These are phyloP conservation scores for Coriaria nepalensis DNA, from an alignment of 306 rosid species.

Conservation along the genomic window DNA sequence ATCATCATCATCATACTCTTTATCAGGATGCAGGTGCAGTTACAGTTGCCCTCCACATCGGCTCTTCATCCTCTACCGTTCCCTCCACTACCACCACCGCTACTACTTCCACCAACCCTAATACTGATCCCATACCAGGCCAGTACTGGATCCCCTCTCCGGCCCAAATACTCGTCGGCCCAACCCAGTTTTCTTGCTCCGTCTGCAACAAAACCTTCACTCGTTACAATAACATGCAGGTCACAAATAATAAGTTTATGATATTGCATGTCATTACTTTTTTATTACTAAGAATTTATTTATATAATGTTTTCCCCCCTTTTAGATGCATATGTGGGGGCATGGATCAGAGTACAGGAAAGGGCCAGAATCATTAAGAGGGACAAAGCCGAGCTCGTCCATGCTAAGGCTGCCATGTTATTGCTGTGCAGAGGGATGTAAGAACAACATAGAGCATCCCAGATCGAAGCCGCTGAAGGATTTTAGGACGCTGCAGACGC, in stretches of 20 bases:
- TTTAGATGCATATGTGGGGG: slow-evolving; percentile 99
- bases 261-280: neutral
- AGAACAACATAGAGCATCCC: slow-evolving; percentile 72
- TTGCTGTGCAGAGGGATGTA: slow-evolving; percentile 91
- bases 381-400: slow-evolving; percentile 64
- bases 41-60: slow-evolving; percentile 75
- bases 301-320: neutral
- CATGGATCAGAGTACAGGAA: slow-evolving; percentile 87
- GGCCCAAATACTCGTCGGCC: slow-evolving; percentile 87
- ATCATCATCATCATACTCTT: no score
- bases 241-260: neutral
- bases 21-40: slow-evolving; percentile 9
- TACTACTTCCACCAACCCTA: slow-evolving; percentile 13
- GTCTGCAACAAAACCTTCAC: slow-evolving; percentile 90
- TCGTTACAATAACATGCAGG: slow-evolving; percentile 99
- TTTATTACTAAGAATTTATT: neutral
- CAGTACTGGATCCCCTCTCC: slow-evolving; percentile 94
- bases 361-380: slow-evolving; percentile 80
- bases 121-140: slow-evolving; percentile 18
- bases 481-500: slow-evolving; percentile 81
- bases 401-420: slow-evolving; percentile 77
- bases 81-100: neutral
- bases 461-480: slow-evolving; percentile 82
- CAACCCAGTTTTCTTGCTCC: slow-evolving; percentile 89
- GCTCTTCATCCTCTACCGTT: slow-evolving; percentile 28